These are phyloP conservation scores for Gigaspora rosea DNA, from an alignment of 192 early-diverging fungal genomes.

Conservation along the genomic window DNA sequence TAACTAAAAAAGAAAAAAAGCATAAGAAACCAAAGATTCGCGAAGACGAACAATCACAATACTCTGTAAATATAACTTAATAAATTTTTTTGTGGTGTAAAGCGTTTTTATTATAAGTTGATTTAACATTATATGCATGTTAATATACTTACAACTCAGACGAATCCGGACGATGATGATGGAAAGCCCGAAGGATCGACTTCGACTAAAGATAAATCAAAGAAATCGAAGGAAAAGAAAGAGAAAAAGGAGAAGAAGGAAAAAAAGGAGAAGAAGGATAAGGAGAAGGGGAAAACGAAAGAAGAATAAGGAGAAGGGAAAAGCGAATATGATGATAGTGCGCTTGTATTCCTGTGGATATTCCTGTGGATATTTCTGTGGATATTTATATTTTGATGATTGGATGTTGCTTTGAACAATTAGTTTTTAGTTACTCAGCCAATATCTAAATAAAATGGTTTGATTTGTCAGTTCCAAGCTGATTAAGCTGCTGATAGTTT, in stretches of 20 bases:
- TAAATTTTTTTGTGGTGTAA: not conserved
- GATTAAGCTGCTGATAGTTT: too few relatives aligned
- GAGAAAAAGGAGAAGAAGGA: not conserved
- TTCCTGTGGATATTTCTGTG: too few relatives aligned
- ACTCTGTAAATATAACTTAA: not conserved
- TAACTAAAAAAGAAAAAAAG: slow-evolving; percentile 10
- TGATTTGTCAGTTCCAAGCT: too few relatives aligned
- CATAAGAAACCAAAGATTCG: not conserved
- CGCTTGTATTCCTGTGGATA: too few relatives aligned
- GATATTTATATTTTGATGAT: too few relatives aligned
- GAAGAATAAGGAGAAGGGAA: not conserved
- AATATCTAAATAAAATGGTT: too few relatives aligned
- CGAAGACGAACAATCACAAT: not conserved
- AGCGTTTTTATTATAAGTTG: too few relatives aligned
- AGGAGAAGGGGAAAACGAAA: not conserved
- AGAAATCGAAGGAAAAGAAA: not conserved
- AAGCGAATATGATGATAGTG: not conserved
- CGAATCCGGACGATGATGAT: not conserved
- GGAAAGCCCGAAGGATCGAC: not conserved
- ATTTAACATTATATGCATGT: too few relatives aligned
- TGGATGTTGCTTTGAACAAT: too few relatives aligned
- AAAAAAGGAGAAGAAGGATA: not conserved
- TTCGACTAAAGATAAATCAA: not conserved
- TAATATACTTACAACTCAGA: too few relatives aligned
- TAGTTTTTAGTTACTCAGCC: too few relatives aligned